These are phyloP conservation scores for Neofusicoccum sp. DNA, from an alignment of 2,329 filamentous ascomycete genomes.

Conservation along the genomic window DNA sequence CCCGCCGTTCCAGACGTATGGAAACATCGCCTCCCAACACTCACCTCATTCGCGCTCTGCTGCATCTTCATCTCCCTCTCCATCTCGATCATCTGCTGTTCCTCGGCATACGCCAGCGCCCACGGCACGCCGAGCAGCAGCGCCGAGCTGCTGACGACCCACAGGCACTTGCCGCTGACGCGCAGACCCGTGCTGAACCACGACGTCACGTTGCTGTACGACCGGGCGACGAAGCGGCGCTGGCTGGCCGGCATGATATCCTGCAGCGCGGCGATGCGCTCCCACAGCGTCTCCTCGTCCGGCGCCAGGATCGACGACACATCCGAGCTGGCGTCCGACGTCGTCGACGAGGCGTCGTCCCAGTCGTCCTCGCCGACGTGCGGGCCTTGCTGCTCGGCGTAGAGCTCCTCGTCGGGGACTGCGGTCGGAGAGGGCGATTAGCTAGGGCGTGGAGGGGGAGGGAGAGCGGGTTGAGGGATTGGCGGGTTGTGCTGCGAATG, in stretches of 20 bases:
- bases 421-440: background rate
- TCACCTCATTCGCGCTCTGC: constrained; percentile 81
- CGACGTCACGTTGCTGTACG: constrained; percentile 54
- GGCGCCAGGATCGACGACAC: constrained; percentile 8
- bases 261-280: constrained; percentile 47
- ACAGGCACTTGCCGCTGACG: constrained; percentile 84
- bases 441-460: background rate
- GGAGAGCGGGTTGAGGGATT: background rate
- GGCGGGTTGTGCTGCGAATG: background rate
- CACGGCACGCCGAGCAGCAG: constrained; percentile 91
- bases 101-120: constrained; percentile 89
- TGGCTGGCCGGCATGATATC: constrained; percentile 50
- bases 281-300: constrained; percentile 39
- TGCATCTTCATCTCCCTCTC: constrained; percentile 97
- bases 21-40: constrained; percentile 28
- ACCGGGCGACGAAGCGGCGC: constrained; percentile 45
- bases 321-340: constrained; percentile 48
- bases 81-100: constrained; percentile 96
- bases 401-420: constrained; percentile 94
- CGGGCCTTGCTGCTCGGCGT: constrained; percentile 67
- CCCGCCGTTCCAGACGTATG: background rate
- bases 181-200: constrained; percentile 64
- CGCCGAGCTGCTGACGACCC: constrained; percentile 87
- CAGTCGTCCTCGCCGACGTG: constrained; percentile 74
- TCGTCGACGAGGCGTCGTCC: constrained; percentile 71